These are phyloP conservation scores for Aspergillus bombycis DNA, from an alignment of 2,329 filamentous ascomycete genomes.

Conservation along the genomic window DNA sequence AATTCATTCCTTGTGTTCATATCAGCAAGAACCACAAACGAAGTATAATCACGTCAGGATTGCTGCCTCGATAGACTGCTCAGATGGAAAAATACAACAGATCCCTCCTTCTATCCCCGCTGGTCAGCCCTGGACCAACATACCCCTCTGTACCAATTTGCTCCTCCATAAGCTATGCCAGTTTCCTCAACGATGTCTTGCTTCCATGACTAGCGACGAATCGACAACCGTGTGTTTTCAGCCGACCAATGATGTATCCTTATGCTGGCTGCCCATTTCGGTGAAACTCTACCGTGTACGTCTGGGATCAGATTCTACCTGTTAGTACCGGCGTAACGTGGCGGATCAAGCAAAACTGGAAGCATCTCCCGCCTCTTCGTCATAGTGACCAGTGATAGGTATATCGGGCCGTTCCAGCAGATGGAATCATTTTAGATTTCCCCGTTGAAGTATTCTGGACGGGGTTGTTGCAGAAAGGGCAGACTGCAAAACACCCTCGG, in stretches of 20 bases:
- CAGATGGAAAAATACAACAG: background rate
- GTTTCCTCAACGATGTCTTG: background rate
- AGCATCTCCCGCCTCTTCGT: too few relatives aligned
- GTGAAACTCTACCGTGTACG: background rate
- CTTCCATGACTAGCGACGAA: background rate
- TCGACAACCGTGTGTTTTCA: background rate
- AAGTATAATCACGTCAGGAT: too few relatives aligned
- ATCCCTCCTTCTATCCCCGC: background rate
- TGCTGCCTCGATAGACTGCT: background rate
- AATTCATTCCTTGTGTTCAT: too few relatives aligned
- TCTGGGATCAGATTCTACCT: background rate
- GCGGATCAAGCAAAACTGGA: too few relatives aligned
- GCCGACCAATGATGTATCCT: background rate
- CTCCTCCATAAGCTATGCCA: background rate
- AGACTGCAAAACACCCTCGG: too few relatives aligned
- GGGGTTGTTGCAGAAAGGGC: too few relatives aligned
- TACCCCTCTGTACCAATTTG: background rate
- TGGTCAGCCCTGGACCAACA: background rate
- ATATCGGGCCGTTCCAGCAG: too few relatives aligned
- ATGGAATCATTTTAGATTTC: too few relatives aligned
- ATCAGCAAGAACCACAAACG: too few relatives aligned
- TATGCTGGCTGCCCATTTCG: background rate
- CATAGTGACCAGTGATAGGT: too few relatives aligned
- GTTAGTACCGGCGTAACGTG: background rate
- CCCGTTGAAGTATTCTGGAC: too few relatives aligned